These are phyloP conservation scores for Pseudozyma thailandica DNA, from an alignment of 1,284 basidiomycete genomes.

Conservation along the genomic window DNA sequence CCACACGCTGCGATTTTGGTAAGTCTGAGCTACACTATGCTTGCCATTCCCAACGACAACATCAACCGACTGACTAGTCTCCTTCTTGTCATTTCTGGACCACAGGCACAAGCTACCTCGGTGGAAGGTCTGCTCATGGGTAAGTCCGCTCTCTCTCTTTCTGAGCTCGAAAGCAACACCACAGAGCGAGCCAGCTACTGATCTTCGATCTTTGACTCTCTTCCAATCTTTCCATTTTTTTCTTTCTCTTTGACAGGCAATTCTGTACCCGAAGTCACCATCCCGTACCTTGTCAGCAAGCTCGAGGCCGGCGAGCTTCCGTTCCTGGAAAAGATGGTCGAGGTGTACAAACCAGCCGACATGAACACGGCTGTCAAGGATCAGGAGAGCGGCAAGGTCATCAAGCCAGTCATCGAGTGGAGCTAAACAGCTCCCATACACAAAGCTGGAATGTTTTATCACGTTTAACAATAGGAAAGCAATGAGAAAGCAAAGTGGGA, in stretches of 20 bases:
- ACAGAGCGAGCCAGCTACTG: no score
- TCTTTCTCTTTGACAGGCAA: conserved; percentile 13
- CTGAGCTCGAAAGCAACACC: no score
- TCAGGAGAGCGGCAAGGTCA: conserved; percentile 30
- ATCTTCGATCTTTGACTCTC: not conserved
- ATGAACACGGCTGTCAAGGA: conserved; percentile 31
- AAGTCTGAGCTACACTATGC: no score
- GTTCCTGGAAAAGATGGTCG: conserved; percentile 31
- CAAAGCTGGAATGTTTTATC: no score
- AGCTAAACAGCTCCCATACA: not conserved
- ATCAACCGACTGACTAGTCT: not conserved
- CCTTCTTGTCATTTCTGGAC: not conserved
- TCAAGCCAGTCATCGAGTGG: conserved; percentile 51
- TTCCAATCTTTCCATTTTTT: not conserved
- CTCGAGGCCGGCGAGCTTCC: conserved; percentile 31
- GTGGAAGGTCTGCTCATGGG: conserved; percentile 36
- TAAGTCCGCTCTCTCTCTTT: no score
- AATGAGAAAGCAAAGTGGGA: no score
- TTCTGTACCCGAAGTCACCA: conserved; percentile 22
- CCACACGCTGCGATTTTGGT: conserved; percentile 17
- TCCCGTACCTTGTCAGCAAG: conserved; percentile 32
- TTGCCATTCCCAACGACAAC: not conserved
- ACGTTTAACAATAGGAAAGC: no score
- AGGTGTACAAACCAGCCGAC: conserved; percentile 35
- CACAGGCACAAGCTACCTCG: conserved; percentile 21